Base-by-base conservation (phyloP, 202 grass and related monocot genomes). In the Hordeum pubiflorum region DNA sequence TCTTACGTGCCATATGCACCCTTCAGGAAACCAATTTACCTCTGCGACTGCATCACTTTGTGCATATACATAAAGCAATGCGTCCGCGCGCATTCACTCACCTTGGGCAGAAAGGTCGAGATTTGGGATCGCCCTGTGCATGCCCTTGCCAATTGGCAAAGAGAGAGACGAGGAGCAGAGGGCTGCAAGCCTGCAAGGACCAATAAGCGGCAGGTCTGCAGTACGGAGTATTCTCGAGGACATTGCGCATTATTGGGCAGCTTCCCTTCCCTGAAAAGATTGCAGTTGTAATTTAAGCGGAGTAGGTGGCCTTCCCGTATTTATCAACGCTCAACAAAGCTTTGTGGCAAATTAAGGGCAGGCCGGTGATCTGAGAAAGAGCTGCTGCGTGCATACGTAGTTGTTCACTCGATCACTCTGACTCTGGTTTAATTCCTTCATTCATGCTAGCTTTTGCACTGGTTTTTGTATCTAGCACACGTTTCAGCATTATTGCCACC, bases 291-390 rank as follows among this genome's bases (percentile, higher is more conserved):
- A 78, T 86, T 71, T 74, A 86, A 82, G 65, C 60, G 7, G 27
- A 67, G 82, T 85, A 10, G 72, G 72, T 89, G 65, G 58, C 36
- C 27, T 40, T 85, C 72, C 82, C 78, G 78, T 85, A 74, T 55
- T 32, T 69, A 64, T 52, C 75, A 67, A 12, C 43, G 34, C 44
- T 13, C 40, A 54, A 40, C 71, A 81, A 69, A 88, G 59, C 11
- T 71, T 44, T 43, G 50, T 81, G 56, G 55, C 34, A 88, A 63
- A 71, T 46, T n/a, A 75, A 75, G 18, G 40, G 23, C 13, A 38
- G 17, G 3, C 50, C 12, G 21, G 40, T 2, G 39, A 81, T 72
- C 79, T 27, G n/a, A 66, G 44, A 40, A 36, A 37, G 18, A 27
- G 3, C 20, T 44, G 44, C 70, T 44, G 44, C 70, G 31, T 71